Conservation (phyloP, 108 stramenopile genomes). For the Mayamaea pseudoterrestris region DNA sequence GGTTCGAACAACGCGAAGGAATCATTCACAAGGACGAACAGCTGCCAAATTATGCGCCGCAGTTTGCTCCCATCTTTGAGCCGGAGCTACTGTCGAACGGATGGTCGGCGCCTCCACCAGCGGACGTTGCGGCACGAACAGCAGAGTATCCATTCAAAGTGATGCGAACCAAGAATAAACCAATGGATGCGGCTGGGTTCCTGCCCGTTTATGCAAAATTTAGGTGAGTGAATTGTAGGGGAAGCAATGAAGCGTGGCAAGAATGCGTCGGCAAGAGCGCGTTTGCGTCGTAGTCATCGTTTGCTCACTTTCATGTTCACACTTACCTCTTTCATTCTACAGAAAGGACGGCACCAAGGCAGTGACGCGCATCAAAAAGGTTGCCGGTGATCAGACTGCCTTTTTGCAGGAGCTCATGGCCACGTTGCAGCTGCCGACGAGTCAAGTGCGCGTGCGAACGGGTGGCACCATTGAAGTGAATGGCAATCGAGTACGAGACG, state of each 20-base stretch:
- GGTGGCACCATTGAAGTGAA: conserved; percentile 81
- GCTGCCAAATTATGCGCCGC: conserved; percentile 8
- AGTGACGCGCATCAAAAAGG: conserved; percentile 67
- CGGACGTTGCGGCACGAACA: conserved; percentile 30
- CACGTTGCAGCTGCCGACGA: conserved; percentile 35
- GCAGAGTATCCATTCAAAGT: conserved; percentile 67
- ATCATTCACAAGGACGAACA: conserved; percentile 5
- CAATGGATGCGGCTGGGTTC: conserved; percentile 64
- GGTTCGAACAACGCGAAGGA: conserved; percentile 21
- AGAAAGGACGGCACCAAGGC: conserved; percentile 66
- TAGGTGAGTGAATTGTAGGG: conserved; percentile 29
- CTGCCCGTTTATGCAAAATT: conserved; percentile 71
- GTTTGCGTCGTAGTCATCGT: not conserved
- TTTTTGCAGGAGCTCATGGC: conserved; percentile 67
- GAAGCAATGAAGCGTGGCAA: not conserved
- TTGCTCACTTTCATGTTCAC: not conserved
- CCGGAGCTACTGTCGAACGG: conserved; percentile 60
- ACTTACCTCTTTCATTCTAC: not conserved
- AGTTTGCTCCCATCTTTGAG: conserved; percentile 16
- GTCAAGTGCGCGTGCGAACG: conserved; percentile 51
- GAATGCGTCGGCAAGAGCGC: too few relatives aligned
- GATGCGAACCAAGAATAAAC: conserved; percentile 54
- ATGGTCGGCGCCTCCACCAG: conserved; percentile 56
- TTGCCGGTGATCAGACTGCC: conserved; percentile 46
- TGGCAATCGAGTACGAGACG: conserved; percentile 53